Base-by-base conservation (phyloP, 2,329 filamentous ascomycete genomes). In the Colletotrichum siamense region DNA sequence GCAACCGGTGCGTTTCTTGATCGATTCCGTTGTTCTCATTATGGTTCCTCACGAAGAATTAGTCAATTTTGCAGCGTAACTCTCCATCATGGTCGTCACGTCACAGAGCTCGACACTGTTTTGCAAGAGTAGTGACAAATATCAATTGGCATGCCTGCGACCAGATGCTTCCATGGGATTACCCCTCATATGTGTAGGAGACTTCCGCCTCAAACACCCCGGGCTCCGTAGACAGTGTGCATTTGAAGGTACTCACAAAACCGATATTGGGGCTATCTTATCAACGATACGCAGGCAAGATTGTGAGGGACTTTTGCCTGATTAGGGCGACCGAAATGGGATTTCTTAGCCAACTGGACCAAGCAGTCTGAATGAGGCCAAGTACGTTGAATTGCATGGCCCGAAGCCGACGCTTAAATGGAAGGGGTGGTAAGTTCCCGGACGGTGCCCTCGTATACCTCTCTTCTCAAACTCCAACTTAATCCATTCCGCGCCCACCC, bases 101-200 rank as follows among this genome's bases (percentile, higher is more conserved):
- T 44, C 39, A 0, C 2, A 10, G 16, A 10, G 16, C 39, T 1
- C 16, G 6, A 44, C 2, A n/a, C 39, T 0, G 5, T n/a, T 44
- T 5, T n/a, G 2, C 39, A 44, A 10, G 8, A 44, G 39, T 44
- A 44, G 39, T 10, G 39, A 10, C 18, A 10, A n/a, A 2, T 6
- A 44, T 18, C 39, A 10, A 44, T 4, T n/a, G 39, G 3, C 39
- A 44, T n/a, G 39, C 2, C 18, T 44, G 39, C 1, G 39, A 44
- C 2, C 8, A 3, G 3, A 18, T 18, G 8, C 16, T n/a, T 44
- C 5, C 39, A 44, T 44, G 2, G 3, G 8, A 44, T 44, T 44
- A 44, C 39, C 39, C 39, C 16, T 44, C 39, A 10, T n/a, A 2
- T 6, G 1, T 2, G 16, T 10, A 5, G 39, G 39, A 44, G 39